phyloP scores from a whole-genome alignment of 1,284 basidiomycete species.

The Schizophyllum commune region DNA sequence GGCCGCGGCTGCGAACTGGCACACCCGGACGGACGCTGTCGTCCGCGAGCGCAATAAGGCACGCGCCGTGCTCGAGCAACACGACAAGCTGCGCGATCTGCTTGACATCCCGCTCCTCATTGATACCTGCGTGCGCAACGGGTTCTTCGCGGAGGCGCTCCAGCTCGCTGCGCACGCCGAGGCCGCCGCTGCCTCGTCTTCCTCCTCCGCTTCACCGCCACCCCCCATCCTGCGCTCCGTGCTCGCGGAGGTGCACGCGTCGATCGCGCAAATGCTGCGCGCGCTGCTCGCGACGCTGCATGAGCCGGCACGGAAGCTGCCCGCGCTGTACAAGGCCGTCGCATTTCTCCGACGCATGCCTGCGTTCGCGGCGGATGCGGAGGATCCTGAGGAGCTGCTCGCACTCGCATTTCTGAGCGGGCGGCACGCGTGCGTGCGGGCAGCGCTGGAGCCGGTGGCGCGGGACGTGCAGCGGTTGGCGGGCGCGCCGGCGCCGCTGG shows the following conservation, averaged over 20 bases:
- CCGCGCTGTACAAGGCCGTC: slow-evolving; percentile 82
- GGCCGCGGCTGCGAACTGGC: slow-evolving; percentile 49
- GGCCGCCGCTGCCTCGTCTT: slow-evolving; percentile 35
- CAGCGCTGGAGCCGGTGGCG: slow-evolving; percentile 27
- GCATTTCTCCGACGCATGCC: slow-evolving; percentile 80
- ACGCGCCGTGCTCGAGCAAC: slow-evolving; percentile 77
- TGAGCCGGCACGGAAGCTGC: slow-evolving; percentile 78
- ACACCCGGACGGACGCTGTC: slow-evolving; percentile 28
- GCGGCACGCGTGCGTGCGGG: slow-evolving; percentile 32
- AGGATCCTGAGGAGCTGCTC: slow-evolving; percentile 34
- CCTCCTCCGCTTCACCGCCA: slow-evolving; percentile 18
- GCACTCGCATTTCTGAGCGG: slow-evolving; percentile 36
- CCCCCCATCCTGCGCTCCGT: slow-evolving; percentile 52
- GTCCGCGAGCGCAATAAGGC: slow-evolving; percentile 66
- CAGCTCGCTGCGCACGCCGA: slow-evolving; percentile 69
- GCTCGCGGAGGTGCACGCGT: slow-evolving; percentile 66
- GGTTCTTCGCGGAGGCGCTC: slow-evolving; percentile 86
- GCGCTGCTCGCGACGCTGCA: slow-evolving; percentile 76
- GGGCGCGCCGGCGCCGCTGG: slow-evolving; percentile 18
- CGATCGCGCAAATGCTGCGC: slow-evolving; percentile 66
- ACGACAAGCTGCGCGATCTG: slow-evolving; percentile 85
- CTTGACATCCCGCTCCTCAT: slow-evolving; percentile 86
- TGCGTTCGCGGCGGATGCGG: slow-evolving; percentile 26
- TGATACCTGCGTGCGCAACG: slow-evolving; percentile 87
- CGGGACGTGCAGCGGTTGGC: slow-evolving; percentile 25